phyloP scores from a whole-genome alignment of 257 asterid species.

The Gentiana straminea region DNA sequence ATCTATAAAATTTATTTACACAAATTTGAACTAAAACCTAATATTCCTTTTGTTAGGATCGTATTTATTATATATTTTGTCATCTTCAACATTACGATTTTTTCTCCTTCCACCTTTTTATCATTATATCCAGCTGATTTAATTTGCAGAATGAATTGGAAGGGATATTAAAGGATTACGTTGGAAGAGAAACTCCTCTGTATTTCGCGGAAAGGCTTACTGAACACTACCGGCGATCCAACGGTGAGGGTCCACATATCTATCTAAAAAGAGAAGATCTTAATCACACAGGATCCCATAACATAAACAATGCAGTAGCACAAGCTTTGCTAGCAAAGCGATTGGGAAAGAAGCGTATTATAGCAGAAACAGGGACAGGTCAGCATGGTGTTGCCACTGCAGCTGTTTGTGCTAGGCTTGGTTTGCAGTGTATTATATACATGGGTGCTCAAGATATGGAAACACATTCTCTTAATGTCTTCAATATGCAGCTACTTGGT shows the following conservation, averaged over 20 bases:
- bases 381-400: slow-evolving; percentile 99
- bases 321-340: slow-evolving; percentile 93
- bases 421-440: slow-evolving; percentile 66
- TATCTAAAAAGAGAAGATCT: slow-evolving; percentile 93
- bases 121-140: too few relatives aligned
- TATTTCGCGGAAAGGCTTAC: slow-evolving; percentile 88
- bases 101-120: too few relatives aligned
- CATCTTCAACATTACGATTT: too few relatives aligned
- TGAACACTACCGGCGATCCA: slow-evolving; percentile 60
- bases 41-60: too few relatives aligned
- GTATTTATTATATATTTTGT: too few relatives aligned
- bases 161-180: slow-evolving; percentile 83
- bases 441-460: slow-evolving; percentile 99
- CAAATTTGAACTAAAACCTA: too few relatives aligned
- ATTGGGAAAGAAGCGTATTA: slow-evolving; percentile 76
- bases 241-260: slow-evolving; percentile 73
- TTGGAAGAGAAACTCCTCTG: slow-evolving; percentile 91
- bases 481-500: slow-evolving; percentile 89
- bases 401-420: slow-evolving; percentile 94
- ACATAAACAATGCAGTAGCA: slow-evolving; percentile 83
- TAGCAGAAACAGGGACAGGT: slow-evolving; percentile 98
- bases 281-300: slow-evolving; percentile 98
- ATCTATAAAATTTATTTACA: too few relatives aligned
- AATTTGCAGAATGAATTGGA: slow-evolving; percentile 57
- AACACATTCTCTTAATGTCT: slow-evolving; percentile 86